A percentile compares a stretch with the other conserved stretches of the same genome.
Evolutionary conservation across 306 rosid species (phyloP).

Genomic region (Pachyrhizus erosus): DNA sequence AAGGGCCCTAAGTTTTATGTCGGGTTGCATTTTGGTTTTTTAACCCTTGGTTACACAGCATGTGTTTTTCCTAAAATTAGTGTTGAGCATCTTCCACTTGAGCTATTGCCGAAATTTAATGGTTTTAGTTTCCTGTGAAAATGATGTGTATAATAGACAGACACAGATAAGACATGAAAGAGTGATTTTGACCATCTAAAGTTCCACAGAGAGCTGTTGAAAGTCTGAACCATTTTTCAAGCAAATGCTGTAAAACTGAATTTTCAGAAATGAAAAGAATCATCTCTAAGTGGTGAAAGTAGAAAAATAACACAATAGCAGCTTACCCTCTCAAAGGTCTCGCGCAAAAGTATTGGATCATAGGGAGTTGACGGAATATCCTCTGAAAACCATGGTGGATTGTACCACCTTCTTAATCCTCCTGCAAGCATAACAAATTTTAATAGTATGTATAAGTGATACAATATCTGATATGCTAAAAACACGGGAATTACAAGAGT

Average conservation of each 20-base stretch:
- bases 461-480: not conserved
- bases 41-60: not conserved
- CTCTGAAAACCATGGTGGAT: slow-evolving; percentile 86
- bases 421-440: slow-evolving; percentile 58
- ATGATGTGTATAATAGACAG: not conserved
- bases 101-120: not conserved
- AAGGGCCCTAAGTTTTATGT: slow-evolving; percentile 7
- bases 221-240: slow-evolving; percentile 18
- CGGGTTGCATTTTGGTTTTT: slow-evolving; percentile 9
- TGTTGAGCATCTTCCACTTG: slow-evolving; percentile 24
- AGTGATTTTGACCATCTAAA: slow-evolving; percentile 18
- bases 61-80: not conserved
- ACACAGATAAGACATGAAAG: not conserved
- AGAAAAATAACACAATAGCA: slow-evolving; percentile 14
- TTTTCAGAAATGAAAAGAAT: slow-evolving; percentile 12
- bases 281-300: not conserved
- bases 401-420: slow-evolving; percentile 92
- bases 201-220: slow-evolving; percentile 6
- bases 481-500: slow-evolving; percentile 1
- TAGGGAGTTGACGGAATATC: slow-evolving; percentile 76
- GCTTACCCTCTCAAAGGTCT: slow-evolving; percentile 85
- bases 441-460: slow-evolving; percentile 14
- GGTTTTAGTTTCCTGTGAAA: slow-evolving; percentile 29
- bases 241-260: slow-evolving; percentile 30
- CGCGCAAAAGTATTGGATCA: slow-evolving; percentile 66